Percentiles rank a stretch among this genome's conserved stretches.
Conservation (phyloP, 2,329 filamentous ascomycete genomes). For the Stagonosporopsis chrysanthemi region DNA sequence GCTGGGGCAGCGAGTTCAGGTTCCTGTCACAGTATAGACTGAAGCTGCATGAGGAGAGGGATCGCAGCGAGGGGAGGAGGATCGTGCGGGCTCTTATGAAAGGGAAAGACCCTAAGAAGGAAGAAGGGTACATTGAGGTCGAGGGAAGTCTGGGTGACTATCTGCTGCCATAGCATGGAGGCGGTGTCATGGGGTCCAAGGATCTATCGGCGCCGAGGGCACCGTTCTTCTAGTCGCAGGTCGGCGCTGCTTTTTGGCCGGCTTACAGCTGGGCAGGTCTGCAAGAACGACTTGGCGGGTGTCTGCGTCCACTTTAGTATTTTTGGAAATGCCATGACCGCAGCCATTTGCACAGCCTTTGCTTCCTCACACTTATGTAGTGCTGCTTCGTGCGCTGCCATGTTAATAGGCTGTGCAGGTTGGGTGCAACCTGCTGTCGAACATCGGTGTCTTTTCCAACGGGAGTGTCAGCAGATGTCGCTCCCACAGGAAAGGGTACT, state of each 20-base stretch:
- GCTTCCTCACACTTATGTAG: not conserved
- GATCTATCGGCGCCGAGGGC: not conserved
- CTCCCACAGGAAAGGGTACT: not conserved
- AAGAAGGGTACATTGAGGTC: not conserved
- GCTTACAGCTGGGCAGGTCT: not conserved
- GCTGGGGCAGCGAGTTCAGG: not conserved
- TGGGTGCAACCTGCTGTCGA: not conserved
- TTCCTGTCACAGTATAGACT: not conserved
- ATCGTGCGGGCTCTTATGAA: not conserved
- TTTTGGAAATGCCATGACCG: not conserved
- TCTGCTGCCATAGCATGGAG: not conserved
- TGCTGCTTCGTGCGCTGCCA: not conserved
- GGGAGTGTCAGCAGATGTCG: not conserved
- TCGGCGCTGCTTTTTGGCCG: not conserved
- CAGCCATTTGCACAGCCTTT: not conserved
- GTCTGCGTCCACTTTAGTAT: not conserved
- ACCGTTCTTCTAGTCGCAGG: not conserved
- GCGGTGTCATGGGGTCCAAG: too few relatives aligned
- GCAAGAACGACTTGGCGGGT: not conserved
- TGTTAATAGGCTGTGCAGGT: not conserved
- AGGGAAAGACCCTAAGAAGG: not conserved
- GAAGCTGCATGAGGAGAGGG: not conserved
- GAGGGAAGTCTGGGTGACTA: not conserved
- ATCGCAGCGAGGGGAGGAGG: conserved; percentile 4
- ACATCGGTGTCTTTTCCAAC: not conserved